Percentiles rank a stretch among this genome's conserved stretches.
Conservation (phyloP, 495 filamentous ascomycete species). For the Penicillium silybi region DNA sequence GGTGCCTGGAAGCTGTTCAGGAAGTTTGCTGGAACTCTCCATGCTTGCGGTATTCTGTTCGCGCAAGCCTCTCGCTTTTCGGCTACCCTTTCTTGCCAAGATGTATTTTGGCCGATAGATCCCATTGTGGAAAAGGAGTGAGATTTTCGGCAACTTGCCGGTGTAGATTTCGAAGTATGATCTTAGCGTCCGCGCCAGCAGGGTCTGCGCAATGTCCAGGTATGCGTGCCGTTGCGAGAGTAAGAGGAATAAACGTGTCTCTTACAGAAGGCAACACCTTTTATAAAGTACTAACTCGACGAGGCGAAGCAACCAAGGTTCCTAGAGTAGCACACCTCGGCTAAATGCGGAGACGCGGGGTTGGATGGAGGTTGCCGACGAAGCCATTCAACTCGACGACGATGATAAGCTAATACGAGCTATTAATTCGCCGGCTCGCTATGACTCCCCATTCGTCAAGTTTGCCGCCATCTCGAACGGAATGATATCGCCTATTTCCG, state of each 20-base stretch:
- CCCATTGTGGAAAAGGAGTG: slow-evolving; percentile 1
- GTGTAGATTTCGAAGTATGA: not conserved
- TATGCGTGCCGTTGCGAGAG: not conserved
- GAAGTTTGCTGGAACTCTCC: slow-evolving; percentile 13
- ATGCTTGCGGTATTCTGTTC: slow-evolving; percentile 28
- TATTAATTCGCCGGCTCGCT: not conserved
- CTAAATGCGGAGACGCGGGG: not conserved
- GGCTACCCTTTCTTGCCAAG: slow-evolving; percentile 18
- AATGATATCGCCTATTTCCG: not conserved
- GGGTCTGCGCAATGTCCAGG: too few relatives aligned
- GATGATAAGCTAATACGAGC: not conserved
- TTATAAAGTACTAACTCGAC: too few relatives aligned
- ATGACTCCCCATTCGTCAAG: not conserved
- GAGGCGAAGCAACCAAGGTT: not conserved
- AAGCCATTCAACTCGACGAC: not conserved
- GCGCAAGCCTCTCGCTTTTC: slow-evolving; percentile 33
- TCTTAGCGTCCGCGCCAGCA: not conserved
- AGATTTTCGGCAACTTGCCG: not conserved
- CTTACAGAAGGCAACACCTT: too few relatives aligned
- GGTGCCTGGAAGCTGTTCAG: slow-evolving; percentile 11
- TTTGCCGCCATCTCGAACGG: not conserved
- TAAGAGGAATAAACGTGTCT: not conserved
- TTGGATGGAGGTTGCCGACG: not conserved
- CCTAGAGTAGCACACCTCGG: not conserved
- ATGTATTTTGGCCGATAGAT: not conserved